Conservation (phyloP, 2,329 filamentous ascomycete genomes). For the Fusarium nanum region DNA sequence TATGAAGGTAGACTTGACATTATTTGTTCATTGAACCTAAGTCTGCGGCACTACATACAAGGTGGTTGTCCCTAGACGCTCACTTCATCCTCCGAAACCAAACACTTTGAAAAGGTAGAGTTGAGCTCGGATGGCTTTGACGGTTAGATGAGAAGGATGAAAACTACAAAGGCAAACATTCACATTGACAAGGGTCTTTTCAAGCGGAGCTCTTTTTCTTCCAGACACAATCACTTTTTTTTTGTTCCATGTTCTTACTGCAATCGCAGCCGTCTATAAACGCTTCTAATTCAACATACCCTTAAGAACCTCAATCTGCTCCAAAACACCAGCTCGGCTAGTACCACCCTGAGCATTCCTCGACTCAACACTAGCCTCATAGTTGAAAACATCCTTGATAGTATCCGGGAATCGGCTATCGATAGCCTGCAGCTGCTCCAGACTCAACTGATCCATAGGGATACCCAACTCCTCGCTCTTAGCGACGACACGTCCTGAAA, state of each 20-base stretch:
- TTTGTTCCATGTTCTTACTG: not conserved
- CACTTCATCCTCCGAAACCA: not conserved
- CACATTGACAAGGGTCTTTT: slow-evolving; percentile 54
- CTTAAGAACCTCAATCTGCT: slow-evolving; percentile 66
- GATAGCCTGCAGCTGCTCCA: slow-evolving; percentile 75
- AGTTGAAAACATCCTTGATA: slow-evolving; percentile 74
- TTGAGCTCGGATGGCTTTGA: slow-evolving; percentile 39
- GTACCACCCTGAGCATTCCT: slow-evolving; percentile 76
- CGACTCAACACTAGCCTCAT: slow-evolving; percentile 78
- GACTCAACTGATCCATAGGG: slow-evolving; percentile 75
- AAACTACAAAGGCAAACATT: slow-evolving; percentile 53
- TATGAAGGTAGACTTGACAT: not conserved
- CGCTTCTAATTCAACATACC: slow-evolving; percentile 21
- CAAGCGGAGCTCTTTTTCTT: not conserved
- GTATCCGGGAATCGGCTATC: slow-evolving; percentile 76
- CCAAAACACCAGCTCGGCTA: slow-evolving; percentile 71
- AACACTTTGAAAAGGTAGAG: slow-evolving; percentile 3
- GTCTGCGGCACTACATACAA: not conserved
- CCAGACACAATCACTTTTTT: not conserved
- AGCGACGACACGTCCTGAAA: slow-evolving; percentile 78
- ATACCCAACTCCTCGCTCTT: slow-evolving; percentile 71
- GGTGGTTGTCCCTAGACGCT: too few relatives aligned
- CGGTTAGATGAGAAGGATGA: slow-evolving; percentile 49
- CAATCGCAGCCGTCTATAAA: not conserved
- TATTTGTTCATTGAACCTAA: not conserved